A percentile compares a stretch with the other conserved stretches of the same genome.
These are phyloP conservation scores for Xerocomus brunneocitrinus DNA, from an alignment of 768 basidiomycete species.

Conservation along the genomic window DNA sequence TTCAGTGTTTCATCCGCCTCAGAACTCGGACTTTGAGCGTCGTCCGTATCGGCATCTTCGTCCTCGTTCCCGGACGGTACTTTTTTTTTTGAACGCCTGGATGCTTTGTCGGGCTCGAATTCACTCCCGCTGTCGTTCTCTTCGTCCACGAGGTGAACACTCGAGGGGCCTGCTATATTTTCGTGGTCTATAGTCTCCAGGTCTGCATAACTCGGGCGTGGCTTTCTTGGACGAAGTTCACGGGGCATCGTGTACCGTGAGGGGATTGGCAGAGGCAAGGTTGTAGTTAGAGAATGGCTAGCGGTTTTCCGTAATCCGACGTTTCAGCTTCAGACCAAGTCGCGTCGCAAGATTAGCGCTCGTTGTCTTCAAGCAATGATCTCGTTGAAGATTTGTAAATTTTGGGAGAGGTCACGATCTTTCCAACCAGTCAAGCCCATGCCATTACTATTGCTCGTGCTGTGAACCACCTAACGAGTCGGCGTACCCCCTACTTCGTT, in stretches of 20 bases:
- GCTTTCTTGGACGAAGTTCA: constrained; percentile 51
- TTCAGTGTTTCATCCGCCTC: constrained; percentile 16
- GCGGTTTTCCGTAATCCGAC: no score
- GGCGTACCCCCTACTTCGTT: no score
- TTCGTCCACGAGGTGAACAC: constrained; percentile 10
- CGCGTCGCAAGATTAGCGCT: no score
- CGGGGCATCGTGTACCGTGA: constrained; percentile 41
- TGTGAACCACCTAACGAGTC: no score
- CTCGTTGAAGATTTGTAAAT: no score
- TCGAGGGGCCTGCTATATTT: constrained; percentile 39
- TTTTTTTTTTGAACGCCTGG: constrained; percentile 21
- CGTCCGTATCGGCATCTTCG: constrained; percentile 23
- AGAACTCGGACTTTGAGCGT: constrained; percentile 9
- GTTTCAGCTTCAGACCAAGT: no score
- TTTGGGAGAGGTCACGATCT: no score
- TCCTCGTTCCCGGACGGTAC: constrained; percentile 34
- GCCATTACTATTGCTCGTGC: no score
- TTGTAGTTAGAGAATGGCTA: no score
- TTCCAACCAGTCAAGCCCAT: no score
- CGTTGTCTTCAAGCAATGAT: no score
- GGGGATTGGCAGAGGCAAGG: no score
- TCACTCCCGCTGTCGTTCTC: constrained; percentile 47
- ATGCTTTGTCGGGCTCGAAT: constrained; percentile 43
- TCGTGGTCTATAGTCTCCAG: constrained; percentile 30
- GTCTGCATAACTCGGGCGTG: constrained; percentile 46